A percentile compares a stretch with the other conserved stretches of the same genome.
Evolutionary conservation across 2,329 filamentous ascomycete species (phyloP).

Genomic region (Curvularia sp.): DNA sequence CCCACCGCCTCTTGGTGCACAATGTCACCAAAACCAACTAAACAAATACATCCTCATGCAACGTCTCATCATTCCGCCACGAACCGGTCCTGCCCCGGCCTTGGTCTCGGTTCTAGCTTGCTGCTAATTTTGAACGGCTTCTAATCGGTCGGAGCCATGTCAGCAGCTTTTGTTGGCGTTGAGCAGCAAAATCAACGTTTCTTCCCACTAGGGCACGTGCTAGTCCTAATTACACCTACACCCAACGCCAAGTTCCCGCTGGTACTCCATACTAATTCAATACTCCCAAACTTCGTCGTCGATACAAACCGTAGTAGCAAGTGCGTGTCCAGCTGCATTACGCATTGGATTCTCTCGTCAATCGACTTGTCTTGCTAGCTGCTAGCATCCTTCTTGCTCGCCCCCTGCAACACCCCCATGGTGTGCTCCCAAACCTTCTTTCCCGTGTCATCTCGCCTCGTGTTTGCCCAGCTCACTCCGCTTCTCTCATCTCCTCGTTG

Average conservation of each 20-base stretch:
- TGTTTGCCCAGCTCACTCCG: conserved; percentile 25
- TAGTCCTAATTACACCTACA: background rate
- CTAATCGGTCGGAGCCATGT: background rate
- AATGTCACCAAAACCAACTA: background rate
- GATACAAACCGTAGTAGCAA: background rate
- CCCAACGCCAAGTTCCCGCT: background rate
- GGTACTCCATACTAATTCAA: background rate
- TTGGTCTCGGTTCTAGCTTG: conserved; percentile 1
- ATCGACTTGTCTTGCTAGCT: background rate
- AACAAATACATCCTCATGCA: background rate
- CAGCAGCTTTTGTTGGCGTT: background rate
- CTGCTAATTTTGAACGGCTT: conserved; percentile 1
- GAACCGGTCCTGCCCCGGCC: conserved; percentile 4
- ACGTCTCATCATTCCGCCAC: background rate
- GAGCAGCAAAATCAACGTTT: background rate
- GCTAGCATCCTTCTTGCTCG: background rate
- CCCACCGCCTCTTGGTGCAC: background rate
- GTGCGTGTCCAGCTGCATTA: background rate
- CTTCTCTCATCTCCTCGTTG: conserved; percentile 31
- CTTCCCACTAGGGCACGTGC: background rate
- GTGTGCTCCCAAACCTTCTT: conserved; percentile 46
- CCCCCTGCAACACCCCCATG: conserved; percentile 18
- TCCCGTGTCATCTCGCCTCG: conserved; percentile 34
- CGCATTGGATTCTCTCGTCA: background rate
- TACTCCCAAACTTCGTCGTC: background rate